These are phyloP conservation scores for Colletotrichum scovillei DNA, from an alignment of 2,329 filamentous ascomycete genomes.

Conservation along the genomic window DNA sequence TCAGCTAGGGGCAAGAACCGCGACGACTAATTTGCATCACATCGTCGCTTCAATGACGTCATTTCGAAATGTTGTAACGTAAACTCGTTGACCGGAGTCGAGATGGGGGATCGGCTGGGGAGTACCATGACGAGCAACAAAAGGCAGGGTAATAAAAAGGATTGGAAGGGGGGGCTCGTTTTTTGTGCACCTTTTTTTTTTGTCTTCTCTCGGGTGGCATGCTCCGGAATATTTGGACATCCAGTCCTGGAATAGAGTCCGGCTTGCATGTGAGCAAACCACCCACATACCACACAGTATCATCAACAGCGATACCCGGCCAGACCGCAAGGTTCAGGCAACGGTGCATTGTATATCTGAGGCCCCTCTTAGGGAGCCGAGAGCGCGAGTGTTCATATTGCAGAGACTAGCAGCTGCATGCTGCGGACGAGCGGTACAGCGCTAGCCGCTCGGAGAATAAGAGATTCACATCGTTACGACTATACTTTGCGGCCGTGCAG, in stretches of 20 bases:
- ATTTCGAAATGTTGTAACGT: background rate
- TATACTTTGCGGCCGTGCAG: background rate
- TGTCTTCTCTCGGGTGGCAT: background rate
- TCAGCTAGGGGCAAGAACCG: slow-evolving; percentile 35
- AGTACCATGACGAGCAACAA: slow-evolving; percentile 4
- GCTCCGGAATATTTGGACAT: slow-evolving; percentile 18
- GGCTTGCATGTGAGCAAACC: slow-evolving; percentile 4
- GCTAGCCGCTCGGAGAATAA: background rate
- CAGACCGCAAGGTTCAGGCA: slow-evolving; percentile 14
- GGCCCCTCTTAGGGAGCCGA: background rate
- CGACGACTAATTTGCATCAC: slow-evolving; percentile 27
- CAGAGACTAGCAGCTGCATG: background rate
- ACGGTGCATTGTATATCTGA: slow-evolving; percentile 30
- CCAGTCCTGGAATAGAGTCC: slow-evolving; percentile 30
- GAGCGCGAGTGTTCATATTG: slow-evolving; percentile 14
- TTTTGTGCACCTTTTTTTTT: slow-evolving; percentile 1
- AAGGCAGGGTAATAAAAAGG: slow-evolving; percentile 33
- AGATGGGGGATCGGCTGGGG: background rate
- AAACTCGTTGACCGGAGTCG: background rate
- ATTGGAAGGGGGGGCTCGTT: background rate
- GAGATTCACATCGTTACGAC: background rate
- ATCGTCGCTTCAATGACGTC: background rate
- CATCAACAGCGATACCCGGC: slow-evolving; percentile 36
- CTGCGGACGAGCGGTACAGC: background rate
- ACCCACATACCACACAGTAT: slow-evolving; percentile 21